phyloP scores from a whole-genome alignment of 2,329 filamentous ascomycete genomes.

The Curvularia hawaiiensis region DNA sequence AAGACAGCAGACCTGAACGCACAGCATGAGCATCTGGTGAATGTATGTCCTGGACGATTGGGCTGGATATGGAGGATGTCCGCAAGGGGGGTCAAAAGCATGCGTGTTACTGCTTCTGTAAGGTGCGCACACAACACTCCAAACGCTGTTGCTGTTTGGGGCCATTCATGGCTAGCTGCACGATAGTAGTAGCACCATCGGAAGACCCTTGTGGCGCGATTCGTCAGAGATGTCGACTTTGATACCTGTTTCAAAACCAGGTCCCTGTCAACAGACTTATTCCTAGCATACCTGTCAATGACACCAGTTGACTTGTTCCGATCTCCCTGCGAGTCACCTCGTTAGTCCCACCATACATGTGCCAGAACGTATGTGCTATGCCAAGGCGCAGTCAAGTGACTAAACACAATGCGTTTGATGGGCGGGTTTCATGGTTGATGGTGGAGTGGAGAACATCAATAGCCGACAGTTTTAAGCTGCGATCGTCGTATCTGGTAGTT shows the following conservation, averaged over 20 bases:
- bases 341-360: background rate
- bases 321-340: background rate
- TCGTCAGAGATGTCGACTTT: background rate
- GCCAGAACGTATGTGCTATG: background rate
- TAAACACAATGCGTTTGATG: slow-evolving; percentile 31
- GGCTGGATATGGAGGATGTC: background rate
- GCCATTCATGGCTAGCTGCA: background rate
- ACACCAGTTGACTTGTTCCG: background rate
- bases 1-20: background rate
- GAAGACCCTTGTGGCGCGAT: background rate
- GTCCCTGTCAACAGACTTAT: background rate
- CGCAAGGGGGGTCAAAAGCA: background rate
- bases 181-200: background rate
- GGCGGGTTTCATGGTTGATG: slow-evolving; percentile 25
- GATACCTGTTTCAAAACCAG: background rate
- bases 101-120: background rate
- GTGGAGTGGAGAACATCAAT: background rate
- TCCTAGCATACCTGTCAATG: no score
- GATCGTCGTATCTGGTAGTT: slow-evolving; percentile 19
- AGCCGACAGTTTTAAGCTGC: slow-evolving; percentile 5
- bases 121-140: background rate
- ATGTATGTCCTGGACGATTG: background rate
- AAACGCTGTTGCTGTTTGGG: background rate
- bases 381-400: slow-evolving; percentile 11
- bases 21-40: no score